Evolutionary conservation across 2,329 filamentous ascomycete genomes (phyloP).

Genomic region (Aureobasidium sp.): DNA sequence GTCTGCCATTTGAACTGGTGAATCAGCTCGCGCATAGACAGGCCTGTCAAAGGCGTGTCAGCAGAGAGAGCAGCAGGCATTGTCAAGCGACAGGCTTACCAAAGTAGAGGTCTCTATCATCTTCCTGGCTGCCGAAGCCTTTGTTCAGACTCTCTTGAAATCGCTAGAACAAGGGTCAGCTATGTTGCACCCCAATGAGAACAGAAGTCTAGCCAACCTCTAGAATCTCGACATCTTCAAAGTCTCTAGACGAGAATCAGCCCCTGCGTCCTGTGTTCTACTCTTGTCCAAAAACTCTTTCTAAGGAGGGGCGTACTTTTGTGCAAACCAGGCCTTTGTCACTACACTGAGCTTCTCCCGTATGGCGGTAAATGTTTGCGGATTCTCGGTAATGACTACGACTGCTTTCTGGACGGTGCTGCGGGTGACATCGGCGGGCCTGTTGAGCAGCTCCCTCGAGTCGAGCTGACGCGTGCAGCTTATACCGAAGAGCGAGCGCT

Average conservation of each 20-base stretch:
- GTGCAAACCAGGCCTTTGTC: conserved; percentile 92
- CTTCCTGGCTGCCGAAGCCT: conserved; percentile 53
- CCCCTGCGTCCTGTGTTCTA: not conserved
- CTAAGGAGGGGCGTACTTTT: conserved; percentile 47
- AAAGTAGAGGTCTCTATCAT: conserved; percentile 76
- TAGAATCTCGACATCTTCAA: conserved; percentile 84
- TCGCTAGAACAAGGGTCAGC: conserved; percentile 26
- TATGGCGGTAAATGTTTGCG: conserved; percentile 82
- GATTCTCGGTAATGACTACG: conserved; percentile 86
- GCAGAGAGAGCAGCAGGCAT: not conserved
- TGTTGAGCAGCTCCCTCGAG: conserved; percentile 64
- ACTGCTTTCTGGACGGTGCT: conserved; percentile 98
- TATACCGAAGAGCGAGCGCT: conserved; percentile 88
- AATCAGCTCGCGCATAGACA: conserved; percentile 80
- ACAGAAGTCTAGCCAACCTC: conserved; percentile 33
- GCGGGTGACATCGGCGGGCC: conserved; percentile 84
- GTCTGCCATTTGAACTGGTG: conserved; percentile 94
- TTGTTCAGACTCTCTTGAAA: conserved; percentile 80
- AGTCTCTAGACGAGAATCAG: conserved; percentile 50
- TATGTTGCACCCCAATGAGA: conserved; percentile 33
- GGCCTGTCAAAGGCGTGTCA: conserved; percentile 32
- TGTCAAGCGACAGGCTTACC: conserved; percentile 45
- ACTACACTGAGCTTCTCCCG: conserved; percentile 84
- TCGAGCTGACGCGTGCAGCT: conserved; percentile 90
- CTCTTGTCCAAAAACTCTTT: not conserved